Base-by-base conservation (phyloP, 768 basidiomycete genomes). In the Trametes gibbosa region DNA sequence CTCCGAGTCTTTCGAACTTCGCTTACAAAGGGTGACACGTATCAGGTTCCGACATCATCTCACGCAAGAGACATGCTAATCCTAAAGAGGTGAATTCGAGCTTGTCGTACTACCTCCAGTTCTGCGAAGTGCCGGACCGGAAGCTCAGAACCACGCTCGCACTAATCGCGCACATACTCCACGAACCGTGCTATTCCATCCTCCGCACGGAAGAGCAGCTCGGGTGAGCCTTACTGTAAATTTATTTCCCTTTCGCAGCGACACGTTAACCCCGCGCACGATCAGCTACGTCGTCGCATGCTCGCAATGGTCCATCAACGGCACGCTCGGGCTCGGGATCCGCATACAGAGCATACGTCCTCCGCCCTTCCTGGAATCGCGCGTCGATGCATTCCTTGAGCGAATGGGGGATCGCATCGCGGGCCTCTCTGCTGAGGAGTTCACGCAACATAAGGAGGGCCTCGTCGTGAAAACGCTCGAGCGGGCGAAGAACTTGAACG, bases 131-230 rank as follows among this genome's bases (percentile, higher is more conserved):
- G 7, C 58, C 69, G 14, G 76, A 81, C 66, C 66, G 64, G 39
- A 46, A 50, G 7, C 65, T 77, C 5, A 72, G 81, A 2, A 68
- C 72, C n/a, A 65, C 68, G 7, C 67, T 77, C 4, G 54, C 69
- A 7, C 70, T 84, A 4, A 72, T 84, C 21, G 71, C 70, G 9
- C 79, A 81, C 48, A 72, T 83, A 50, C 66, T 78, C 9, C 63
- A 69, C 24, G 82, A 84, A 61, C 81, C 81, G 0, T 63, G 69
- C 41, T 84, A 83, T 66, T 76, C 79, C 60, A 70, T 73, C n/a
- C 70, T 84, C 6, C 73, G 82, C 16, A 82, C 80, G 0, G 76
- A 79, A 67, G 79, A 84, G 64, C 83, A 84, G 69, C 74, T 84
- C 7, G 83, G 83, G 14, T 68, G 43, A 16, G 63, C 42, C 25